Evolutionary conservation across 371 early-diverging fungal genomes (phyloP).

Genomic region (Lichtheimia ramosa): DNA sequence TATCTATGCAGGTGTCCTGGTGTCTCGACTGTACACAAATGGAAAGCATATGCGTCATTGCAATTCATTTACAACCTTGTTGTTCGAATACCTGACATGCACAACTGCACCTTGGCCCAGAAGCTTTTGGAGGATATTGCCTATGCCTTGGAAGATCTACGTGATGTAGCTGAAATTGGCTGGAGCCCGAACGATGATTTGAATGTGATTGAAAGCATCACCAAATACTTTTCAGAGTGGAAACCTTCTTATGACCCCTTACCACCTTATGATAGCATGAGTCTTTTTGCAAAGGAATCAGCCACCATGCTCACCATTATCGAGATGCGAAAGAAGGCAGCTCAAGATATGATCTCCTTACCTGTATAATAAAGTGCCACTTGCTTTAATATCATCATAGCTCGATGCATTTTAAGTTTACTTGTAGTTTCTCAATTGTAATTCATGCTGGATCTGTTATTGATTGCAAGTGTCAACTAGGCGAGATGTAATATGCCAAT

Average conservation of each 20-base stretch:
- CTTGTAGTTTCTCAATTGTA: too few species aligned
- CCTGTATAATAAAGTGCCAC: too few species aligned
- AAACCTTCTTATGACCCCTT: constrained; percentile 16
- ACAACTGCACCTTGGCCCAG: constrained; percentile 2
- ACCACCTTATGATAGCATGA: constrained; percentile 7
- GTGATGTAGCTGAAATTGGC: constrained; percentile 11
- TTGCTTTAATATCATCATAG: too few species aligned
- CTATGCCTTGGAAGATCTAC: constrained; percentile 9
- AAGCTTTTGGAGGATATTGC: constrained; percentile 1
- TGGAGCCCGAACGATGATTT: constrained; percentile 13
- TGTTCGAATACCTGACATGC: constrained; percentile 1
- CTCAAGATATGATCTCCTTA: too few species aligned
- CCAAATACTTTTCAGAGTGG: constrained; percentile 20
- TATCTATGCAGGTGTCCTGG: constrained; percentile 9
- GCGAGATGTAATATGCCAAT: too few species aligned
- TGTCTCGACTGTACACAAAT: constrained; percentile 13
- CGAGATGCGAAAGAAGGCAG: constrained; percentile 11
- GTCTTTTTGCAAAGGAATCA: constrained; percentile 21
- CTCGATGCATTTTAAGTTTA: too few species aligned
- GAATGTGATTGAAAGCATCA: constrained; percentile 4
- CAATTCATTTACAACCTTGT: constrained; percentile 12
- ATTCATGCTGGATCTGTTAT: too few species aligned
- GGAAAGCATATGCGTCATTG: constrained; percentile 25
- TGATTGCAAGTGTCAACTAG: too few species aligned
- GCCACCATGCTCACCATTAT: constrained; percentile 21